Evolutionary conservation across 1,139 yeast species (phyloP), one percentile per base, ranked within the genome.

Genomic region (Pichia sp.): DNA sequence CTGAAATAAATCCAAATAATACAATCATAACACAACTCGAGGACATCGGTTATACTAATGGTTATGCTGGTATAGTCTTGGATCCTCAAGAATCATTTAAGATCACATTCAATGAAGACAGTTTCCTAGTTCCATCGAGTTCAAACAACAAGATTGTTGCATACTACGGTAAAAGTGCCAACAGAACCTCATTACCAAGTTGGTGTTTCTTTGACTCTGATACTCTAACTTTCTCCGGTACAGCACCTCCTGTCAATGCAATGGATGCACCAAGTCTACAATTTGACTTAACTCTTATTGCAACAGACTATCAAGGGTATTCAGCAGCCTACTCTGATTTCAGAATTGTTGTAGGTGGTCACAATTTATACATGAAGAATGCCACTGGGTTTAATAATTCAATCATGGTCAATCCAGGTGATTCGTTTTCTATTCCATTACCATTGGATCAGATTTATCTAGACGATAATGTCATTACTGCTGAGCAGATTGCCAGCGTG

Each of bases 151-250:
- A 65, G 11, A 72, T 80, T 23, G 62, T 70, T 17, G 78, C 80
- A n/a, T 86, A 81, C 60, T 83, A 84, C 52, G 96, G 96, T n/a
- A 72, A 84, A 45, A 75, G 91, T 15, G 64, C 68, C 16, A 85
- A 85, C 54, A 74, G 91, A 53, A 72, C 95, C 2, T 93, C 98
- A 2, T 67, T 91, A 37, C 98, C 99, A 19, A 79, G 74, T 51
- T 91, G 98, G 98, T 64, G 87, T 36, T 58, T 61, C 38, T 91
- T 88, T 53, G 75, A 84, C 52, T 56, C 77, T 9, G 66, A 63
- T 37, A 42, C 59, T 4, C 60, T 84, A 44, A 69, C 82, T n/a
- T 88, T 87, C 56, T 67, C 76, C 27, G 99, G 99, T 27, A 77
- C 79, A 2, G 91, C 95, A 0, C 99, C 99, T 4, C 64, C 81